Base-by-base conservation (phyloP, 2,329 filamentous ascomycete genomes). In the Gliomastix tumulicola region DNA sequence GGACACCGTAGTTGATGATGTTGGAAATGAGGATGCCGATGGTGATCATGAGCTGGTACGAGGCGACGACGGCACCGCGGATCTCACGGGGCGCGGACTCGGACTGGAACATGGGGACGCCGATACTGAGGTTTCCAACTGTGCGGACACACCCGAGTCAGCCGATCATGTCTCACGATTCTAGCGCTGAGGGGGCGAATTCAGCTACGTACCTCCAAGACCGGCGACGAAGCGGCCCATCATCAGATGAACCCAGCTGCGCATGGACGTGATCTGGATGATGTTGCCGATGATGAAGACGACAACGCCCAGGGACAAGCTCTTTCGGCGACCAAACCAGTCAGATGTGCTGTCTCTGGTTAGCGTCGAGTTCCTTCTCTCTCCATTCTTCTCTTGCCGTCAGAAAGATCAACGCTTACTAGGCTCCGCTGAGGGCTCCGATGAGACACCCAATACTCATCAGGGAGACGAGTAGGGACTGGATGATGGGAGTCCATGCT, bases 31-130 rank as follows among this genome's bases (percentile, higher is more conserved):
- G 74, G 44, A 86, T 84, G 22, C 82, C 82, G 20, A 84, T 63
- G 1, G 81, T 86, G 54, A 86, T 82, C 61, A 84, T 79, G 13
- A 86, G 72, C 58, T 86, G 82, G 57, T 85, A 86, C n/a, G 73
- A 77, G 5, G 72, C 68, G n/a, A 82, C 74, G 30, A 83, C 71
- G 22, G 74, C 71, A 46, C 78, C 79, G 45, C 79, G 74, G 42
- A 82, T 79, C 47, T 76, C 68, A 13, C 69, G 66, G 5, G 79
- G 79, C 3, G 74, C 68, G 36, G 68, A 76, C 51, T 84, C 79
- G 28, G 74, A 74, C 56, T 83, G 78, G 56, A 78, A 82, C 68
- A 83, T 77, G 40, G 79, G 79, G 3, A 82, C 76, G 23, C 76
- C 67, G 22, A 82, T 73, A 1, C 76, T 82, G 3, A 85, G 65